Conservation (phyloP, 345 rosid species). For the Lepidium sativum region DNA sequence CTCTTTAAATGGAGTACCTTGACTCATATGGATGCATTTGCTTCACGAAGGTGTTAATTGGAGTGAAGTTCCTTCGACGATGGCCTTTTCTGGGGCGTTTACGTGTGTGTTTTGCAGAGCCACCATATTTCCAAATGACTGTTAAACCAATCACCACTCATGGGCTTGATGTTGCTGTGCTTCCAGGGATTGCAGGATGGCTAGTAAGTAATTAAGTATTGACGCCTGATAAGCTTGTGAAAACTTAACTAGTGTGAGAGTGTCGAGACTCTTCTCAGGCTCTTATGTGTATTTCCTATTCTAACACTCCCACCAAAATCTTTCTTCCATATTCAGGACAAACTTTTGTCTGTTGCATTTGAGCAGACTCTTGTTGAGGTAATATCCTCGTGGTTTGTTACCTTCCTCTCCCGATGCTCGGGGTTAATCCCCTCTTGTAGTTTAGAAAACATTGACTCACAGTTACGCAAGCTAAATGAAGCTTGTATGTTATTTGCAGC, state of each 20-base stretch:
- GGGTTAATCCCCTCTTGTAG: background rate
- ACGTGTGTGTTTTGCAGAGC: slow-evolving; percentile 89
- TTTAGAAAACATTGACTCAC: background rate
- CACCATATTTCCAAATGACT: slow-evolving; percentile 91
- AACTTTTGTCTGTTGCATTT: slow-evolving; percentile 77
- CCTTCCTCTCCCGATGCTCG: background rate
- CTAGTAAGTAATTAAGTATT: slow-evolving; percentile 74
- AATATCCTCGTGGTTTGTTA: background rate
- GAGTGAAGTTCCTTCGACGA: slow-evolving; percentile 69
- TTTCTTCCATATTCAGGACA: slow-evolving; percentile 49
- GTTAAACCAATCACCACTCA: slow-evolving; percentile 69
- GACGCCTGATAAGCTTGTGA: background rate
- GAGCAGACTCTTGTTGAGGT: slow-evolving; percentile 87
- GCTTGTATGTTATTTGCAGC: slow-evolving; percentile 43
- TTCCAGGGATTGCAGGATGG: slow-evolving; percentile 98
- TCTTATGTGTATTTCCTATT: background rate
- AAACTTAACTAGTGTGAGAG: slow-evolving; percentile 38
- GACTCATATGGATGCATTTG: background rate
- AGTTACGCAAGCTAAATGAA: background rate
- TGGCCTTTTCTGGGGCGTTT: slow-evolving; percentile 94
- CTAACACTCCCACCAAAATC: background rate
- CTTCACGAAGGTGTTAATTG: slow-evolving; percentile 62
- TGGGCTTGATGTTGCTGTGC: slow-evolving; percentile 76
- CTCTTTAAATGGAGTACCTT: background rate
- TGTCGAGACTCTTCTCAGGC: background rate